Conservation (phyloP, 2,329 filamentous ascomycete species). For the Cladophialophora exuberans region DNA sequence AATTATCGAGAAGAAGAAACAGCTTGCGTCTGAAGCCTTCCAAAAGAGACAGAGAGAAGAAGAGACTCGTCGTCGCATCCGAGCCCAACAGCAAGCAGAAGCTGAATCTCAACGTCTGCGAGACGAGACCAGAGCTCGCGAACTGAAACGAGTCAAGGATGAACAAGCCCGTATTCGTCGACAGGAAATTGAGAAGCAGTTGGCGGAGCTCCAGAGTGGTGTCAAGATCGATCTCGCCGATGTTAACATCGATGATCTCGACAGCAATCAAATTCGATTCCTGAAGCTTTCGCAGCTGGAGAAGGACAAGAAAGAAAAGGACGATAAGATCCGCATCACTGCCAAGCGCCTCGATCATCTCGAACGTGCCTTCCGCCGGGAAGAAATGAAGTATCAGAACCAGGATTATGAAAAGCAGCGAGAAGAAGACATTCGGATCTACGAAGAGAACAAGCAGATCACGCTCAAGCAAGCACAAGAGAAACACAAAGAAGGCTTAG, state of each 20-base stretch:
- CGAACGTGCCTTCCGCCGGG: conserved; percentile 93
- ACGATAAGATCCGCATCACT: conserved; percentile 85
- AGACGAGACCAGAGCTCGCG: conserved; percentile 91
- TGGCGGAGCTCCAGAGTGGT: conserved; percentile 87
- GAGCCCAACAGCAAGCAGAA: conserved; percentile 84
- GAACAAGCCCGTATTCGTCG: conserved; percentile 89
- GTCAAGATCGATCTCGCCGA: conserved; percentile 79
- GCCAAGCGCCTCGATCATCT: conserved; percentile 96
- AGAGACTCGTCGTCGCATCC: conserved; percentile 81
- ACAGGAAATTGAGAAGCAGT: conserved; percentile 90
- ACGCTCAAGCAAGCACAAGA: conserved; percentile 77
- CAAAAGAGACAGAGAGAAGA: conserved; percentile 91
- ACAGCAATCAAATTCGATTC: conserved; percentile 85
- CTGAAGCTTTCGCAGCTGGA: conserved; percentile 96
- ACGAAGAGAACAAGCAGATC: conserved; percentile 77
- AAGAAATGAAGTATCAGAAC: conserved; percentile 88
- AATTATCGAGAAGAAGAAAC: conserved; percentile 95
- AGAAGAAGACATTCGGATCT: conserved; percentile 74
- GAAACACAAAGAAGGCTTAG: conserved; percentile 90
- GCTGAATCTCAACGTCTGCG: conserved; percentile 85
- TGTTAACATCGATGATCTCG: conserved; percentile 77
- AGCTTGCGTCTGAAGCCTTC: conserved; percentile 85
- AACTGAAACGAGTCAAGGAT: conserved; percentile 80
- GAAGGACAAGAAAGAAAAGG: conserved; percentile 96
- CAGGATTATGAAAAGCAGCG: conserved; percentile 85